These are phyloP conservation scores for Fusarium keratoplasticum DNA, from an alignment of 2,329 filamentous ascomycete species.

Conservation along the genomic window DNA sequence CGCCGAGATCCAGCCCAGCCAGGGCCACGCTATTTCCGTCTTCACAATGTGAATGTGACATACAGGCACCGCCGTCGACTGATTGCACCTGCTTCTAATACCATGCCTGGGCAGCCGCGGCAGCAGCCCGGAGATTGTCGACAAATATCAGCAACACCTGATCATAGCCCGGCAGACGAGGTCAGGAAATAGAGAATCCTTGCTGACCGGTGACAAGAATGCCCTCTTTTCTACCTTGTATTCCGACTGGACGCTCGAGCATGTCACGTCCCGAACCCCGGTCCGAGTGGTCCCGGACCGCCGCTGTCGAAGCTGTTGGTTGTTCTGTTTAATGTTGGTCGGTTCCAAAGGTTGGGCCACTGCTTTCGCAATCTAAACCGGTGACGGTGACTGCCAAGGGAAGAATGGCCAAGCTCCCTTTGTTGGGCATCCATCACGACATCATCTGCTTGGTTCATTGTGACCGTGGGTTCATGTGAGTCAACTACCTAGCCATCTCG, in stretches of 20 bases:
- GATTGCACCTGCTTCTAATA: not conserved
- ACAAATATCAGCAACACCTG: not conserved
- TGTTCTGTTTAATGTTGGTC: conserved; percentile 3
- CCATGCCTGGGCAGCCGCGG: not conserved
- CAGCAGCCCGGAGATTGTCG: not conserved
- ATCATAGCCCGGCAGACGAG: not conserved
- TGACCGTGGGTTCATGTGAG: not conserved
- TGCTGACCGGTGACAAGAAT: conserved; percentile 6
- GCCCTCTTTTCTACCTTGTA: not conserved
- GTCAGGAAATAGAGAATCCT: not conserved
- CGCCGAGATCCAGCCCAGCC: not conserved
- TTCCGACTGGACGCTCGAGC: conserved; percentile 21
- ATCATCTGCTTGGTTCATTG: not conserved
- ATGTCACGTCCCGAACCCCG: conserved; percentile 13
- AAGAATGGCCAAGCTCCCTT: not conserved
- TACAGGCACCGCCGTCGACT: not conserved
- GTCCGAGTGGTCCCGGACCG: conserved; percentile 28
- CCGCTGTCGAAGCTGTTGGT: conserved; percentile 15
- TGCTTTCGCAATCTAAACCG: not conserved
- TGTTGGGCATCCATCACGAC: conserved; percentile 8
- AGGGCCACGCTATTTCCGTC: not conserved
- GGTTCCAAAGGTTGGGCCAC: conserved; percentile 7
- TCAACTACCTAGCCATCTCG: not conserved
- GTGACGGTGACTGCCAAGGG: not conserved
- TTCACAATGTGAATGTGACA: not conserved